Base-by-base conservation (phyloP, 2,329 filamentous ascomycete genomes). In the Beauveria bassiana region DNA sequence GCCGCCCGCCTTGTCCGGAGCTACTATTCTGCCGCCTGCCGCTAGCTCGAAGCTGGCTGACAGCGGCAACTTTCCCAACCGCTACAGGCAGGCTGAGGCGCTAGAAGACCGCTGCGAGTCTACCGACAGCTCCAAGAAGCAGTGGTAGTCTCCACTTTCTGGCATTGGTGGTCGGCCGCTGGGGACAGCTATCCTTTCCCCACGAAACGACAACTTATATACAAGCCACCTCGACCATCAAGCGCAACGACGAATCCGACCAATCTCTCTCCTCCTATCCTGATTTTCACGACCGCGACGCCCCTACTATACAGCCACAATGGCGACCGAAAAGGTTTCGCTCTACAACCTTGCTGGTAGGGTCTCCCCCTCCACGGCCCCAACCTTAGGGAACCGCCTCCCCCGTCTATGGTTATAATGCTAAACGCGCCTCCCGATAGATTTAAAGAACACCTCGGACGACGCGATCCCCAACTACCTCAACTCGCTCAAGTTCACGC, bases 381-480 rank as follows among this genome's bases (percentile, higher is more conserved):
- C 34, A 38, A 38, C 12, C 14, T 28, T 28, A 1, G 12, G n/a
- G 6, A 12, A 38, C 50, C 20, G 40, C 9, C n/a, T 22, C 10
- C 10, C 31, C 9, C 10, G 31, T 38, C 34, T 12, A 38, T 14
- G 34, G 12, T 38, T 38, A 38, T n/a, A 24, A 24, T 28, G n/a
- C 18, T 22, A 20, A n/a, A 20, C 26, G 28, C 43, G 42, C 52
- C 51, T 8, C 31, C 31, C 47, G 24, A 24, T 72, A 96, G 95
- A 98, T 73, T 88, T 99, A 66, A 98, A 98, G 77, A 96, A 95
- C 78, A 96, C 93, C 45, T 91, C 90, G 67, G 95, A 99, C 78
- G 95, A 99, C 77, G 91, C 93, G 62, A 87, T 99, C 63, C 86
- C 90, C 63, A 92, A 95, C 77, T 98, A 98, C 79, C 86, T 99